Percentiles rank a stretch among this genome's conserved stretches.
Conservation (phyloP, 2,329 filamentous ascomycete genomes). For the Chaetomium sp. region DNA sequence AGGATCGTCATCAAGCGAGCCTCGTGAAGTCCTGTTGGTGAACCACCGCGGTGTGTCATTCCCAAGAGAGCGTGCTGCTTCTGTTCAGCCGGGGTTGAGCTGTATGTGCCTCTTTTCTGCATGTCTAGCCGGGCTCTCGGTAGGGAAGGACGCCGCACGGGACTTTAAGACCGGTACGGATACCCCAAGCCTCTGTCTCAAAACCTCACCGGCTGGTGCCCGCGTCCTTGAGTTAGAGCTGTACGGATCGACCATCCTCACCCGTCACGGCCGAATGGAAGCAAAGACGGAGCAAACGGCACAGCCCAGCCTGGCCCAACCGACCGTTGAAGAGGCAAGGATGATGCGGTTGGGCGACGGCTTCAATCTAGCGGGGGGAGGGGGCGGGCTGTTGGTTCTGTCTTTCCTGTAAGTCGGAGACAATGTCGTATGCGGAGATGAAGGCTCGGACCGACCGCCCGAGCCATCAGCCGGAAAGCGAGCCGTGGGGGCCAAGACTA, state of each 20-base stretch:
- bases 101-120: slow-evolving; percentile 9
- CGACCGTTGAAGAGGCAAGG: not conserved
- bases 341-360: too few relatives aligned
- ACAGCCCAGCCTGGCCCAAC: not conserved
- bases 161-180: not conserved
- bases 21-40: too few relatives aligned
- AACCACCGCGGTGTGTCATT: too few relatives aligned
- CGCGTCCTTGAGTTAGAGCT: not conserved
- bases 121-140: slow-evolving; percentile 4
- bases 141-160: slow-evolving; percentile 1
- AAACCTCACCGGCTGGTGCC: not conserved
- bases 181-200: not conserved
- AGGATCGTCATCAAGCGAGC: too few relatives aligned
- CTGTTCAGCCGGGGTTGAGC: not conserved
- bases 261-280: not conserved
- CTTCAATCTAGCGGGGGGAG: too few relatives aligned
- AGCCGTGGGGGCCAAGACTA: too few relatives aligned
- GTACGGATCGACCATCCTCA: not conserved
- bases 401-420: not conserved
- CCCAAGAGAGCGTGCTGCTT: not conserved
- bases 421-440: not conserved
- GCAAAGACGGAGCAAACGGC: not conserved
- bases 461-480: not conserved
- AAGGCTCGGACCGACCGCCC: slow-evolving; percentile 3
- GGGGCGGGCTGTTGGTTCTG: not conserved